Percentiles rank a stretch among this genome's conserved stretches.
phyloP scores from a whole-genome alignment of 106 monocot genomes.

The Apostasia ramifera region DNA sequence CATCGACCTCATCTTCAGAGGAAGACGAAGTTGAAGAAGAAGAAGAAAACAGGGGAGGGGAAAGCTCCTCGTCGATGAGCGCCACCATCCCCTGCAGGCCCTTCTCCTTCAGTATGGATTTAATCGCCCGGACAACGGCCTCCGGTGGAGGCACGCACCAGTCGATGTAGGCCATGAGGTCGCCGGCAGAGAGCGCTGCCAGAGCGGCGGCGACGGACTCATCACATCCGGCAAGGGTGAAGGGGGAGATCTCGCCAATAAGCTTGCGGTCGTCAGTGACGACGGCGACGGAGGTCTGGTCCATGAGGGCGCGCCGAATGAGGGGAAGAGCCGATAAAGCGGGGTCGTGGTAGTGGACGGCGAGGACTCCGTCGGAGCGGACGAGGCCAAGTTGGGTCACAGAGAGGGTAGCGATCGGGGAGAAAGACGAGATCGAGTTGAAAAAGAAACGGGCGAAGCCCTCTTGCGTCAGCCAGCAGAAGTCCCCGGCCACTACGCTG shows the following conservation, averaged over 20 bases:
- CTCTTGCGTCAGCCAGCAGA: conserved; percentile 49
- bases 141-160: conserved; percentile 25
- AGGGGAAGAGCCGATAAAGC: conserved; percentile 49
- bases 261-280: conserved; percentile 31
- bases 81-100: conserved; percentile 55
- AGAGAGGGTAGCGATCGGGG: conserved; percentile 22
- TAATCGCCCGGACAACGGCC: conserved; percentile 25
- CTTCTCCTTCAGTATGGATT: conserved; percentile 27
- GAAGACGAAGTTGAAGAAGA: conserved; percentile 31
- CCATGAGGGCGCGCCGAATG: conserved; percentile 24
- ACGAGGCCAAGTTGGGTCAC: conserved; percentile 38
- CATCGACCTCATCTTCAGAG: conserved; percentile 15
- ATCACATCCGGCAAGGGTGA: conserved; percentile 26
- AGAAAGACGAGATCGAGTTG: conserved; percentile 37
- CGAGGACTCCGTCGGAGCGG: conserved; percentile 16
- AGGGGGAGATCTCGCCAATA: conserved; percentile 51
- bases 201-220: conserved; percentile 56
- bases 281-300: conserved; percentile 46
- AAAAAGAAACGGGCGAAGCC: conserved; percentile 50
- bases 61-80: conserved; percentile 31
- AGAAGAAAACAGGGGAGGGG: conserved; percentile 10
- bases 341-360: conserved; percentile 19
- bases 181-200: conserved; percentile 49
- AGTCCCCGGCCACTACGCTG: background rate
- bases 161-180: conserved; percentile 62